Evolutionary conservation across 2,329 filamentous ascomycete species (phyloP).

Genomic region (Zasmidium cellare): DNA sequence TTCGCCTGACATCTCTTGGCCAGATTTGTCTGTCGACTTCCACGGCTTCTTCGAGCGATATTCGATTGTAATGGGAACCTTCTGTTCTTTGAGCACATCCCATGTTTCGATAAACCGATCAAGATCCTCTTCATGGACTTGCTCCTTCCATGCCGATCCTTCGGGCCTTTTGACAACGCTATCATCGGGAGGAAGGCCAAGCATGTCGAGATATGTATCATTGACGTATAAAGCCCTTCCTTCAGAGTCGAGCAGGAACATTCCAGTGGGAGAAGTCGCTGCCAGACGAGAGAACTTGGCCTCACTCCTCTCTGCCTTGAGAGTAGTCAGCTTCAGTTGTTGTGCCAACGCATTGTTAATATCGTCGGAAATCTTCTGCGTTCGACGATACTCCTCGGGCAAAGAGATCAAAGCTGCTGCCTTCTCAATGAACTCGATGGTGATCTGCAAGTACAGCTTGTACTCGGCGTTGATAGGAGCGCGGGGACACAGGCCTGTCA

Average conservation of each 20-base stretch:
- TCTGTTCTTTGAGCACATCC: slow-evolving; percentile 32
- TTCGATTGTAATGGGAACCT: slow-evolving; percentile 38
- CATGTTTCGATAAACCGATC: slow-evolving; percentile 34
- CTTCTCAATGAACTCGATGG: slow-evolving; percentile 39
- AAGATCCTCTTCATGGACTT: slow-evolving; percentile 38
- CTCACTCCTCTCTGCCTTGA: slow-evolving; percentile 37
- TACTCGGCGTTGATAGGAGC: slow-evolving; percentile 42
- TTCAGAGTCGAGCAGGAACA: slow-evolving; percentile 36
- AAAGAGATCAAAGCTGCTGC: slow-evolving; percentile 41
- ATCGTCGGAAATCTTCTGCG: slow-evolving; percentile 37
- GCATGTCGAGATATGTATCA: slow-evolving; percentile 40
- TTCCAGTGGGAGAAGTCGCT: slow-evolving; percentile 41
- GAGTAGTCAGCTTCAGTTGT: slow-evolving; percentile 32
- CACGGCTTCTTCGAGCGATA: slow-evolving; percentile 40
- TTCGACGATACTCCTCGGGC: slow-evolving; percentile 36
- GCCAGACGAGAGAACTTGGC: slow-evolving; percentile 43
- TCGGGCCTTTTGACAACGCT: slow-evolving; percentile 2
- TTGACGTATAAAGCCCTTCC: slow-evolving; percentile 43
- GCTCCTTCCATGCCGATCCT: slow-evolving; percentile 14
- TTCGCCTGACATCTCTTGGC: slow-evolving; percentile 28
- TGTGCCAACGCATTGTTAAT: slow-evolving; percentile 40
- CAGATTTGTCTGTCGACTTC: slow-evolving; percentile 29
- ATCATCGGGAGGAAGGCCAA: slow-evolving; percentile 27
- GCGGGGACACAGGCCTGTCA: slow-evolving; percentile 42
- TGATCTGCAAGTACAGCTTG: slow-evolving; percentile 38